These are phyloP conservation scores for Penicillium diatomitis DNA, from an alignment of 495 filamentous ascomycete species.

Conservation along the genomic window DNA sequence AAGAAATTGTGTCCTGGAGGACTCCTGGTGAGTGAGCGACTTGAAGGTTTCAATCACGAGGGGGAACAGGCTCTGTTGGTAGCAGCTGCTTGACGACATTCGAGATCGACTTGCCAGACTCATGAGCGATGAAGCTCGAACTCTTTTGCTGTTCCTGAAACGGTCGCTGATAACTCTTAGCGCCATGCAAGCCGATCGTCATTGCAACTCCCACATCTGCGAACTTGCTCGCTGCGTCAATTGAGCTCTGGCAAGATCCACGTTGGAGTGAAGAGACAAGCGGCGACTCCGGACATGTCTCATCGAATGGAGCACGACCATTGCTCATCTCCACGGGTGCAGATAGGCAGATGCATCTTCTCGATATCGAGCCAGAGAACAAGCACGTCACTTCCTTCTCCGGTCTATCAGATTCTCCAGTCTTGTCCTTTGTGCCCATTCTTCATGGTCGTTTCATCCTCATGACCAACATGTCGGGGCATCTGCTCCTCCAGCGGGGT, in stretches of 20 bases:
- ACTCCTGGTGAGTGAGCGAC: constrained; percentile 35
- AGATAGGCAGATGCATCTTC: constrained; percentile 41
- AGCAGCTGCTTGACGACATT: no score
- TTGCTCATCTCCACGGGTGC: constrained; percentile 44
- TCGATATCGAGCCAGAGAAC: constrained; percentile 23
- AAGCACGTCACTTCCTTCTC: constrained; percentile 18
- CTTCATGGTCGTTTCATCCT: constrained; percentile 29
- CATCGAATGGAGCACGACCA: constrained; percentile 1
- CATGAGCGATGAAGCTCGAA: no score
- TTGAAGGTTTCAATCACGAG: background rate
- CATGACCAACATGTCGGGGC: constrained; percentile 56
- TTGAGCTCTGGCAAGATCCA: constrained; percentile 27
- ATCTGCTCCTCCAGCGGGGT: constrained; percentile 38
- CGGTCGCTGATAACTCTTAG: constrained; percentile 20
- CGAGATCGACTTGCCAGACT: no score
- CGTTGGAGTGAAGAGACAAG: constrained; percentile 2
- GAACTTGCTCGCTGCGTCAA: constrained; percentile 47
- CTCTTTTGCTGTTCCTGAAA: no score
- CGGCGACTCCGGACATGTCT: background rate
- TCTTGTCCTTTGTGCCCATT: constrained; percentile 40
- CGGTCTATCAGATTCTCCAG: constrained; percentile 49
- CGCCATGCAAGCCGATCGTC: constrained; percentile 36
- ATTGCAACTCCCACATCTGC: constrained; percentile 38
- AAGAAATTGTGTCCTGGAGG: constrained; percentile 37
- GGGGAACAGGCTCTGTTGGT: no score